phyloP scores from a whole-genome alignment of 75 land plant species.

The Cunninghamia lanceolata region DNA sequence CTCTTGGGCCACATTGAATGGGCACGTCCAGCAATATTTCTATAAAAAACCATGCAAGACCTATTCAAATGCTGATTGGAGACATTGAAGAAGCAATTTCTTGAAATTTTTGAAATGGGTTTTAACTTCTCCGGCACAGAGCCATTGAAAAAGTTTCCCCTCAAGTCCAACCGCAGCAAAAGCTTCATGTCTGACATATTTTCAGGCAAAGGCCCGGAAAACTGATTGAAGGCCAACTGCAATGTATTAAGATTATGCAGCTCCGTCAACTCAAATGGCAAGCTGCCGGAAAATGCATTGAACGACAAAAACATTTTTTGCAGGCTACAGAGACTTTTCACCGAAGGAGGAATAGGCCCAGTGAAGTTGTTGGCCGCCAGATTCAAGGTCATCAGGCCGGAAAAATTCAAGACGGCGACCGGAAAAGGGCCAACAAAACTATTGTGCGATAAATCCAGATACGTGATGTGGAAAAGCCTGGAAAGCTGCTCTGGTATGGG shows the following conservation, averaged over 20 bases:
- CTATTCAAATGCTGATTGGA: constrained; percentile 15
- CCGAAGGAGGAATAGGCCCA: constrained; percentile 13
- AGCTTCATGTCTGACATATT: background rate
- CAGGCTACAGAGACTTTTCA: background rate
- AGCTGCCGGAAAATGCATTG: constrained; percentile 10
- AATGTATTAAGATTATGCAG: constrained; percentile 4
- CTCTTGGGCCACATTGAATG: background rate
- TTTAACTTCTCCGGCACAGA: background rate
- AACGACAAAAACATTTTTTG: background rate
- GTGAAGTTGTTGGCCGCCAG: constrained; percentile 22
- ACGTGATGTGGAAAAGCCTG: background rate
- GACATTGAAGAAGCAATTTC: constrained; percentile 21
- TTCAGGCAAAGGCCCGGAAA: constrained; percentile 19
- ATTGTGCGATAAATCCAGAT: constrained; percentile 16
- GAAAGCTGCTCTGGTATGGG: constrained; percentile 24
- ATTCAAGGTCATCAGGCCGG: constrained; percentile 8
- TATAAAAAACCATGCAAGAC: constrained; percentile 17
- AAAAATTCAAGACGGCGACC: background rate
- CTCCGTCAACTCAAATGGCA: constrained; percentile 12
- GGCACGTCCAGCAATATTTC: background rate
- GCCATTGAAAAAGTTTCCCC: constrained; percentile 20
- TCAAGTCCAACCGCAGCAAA: constrained; percentile 13
- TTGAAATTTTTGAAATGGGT: background rate
- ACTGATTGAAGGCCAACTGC: constrained; percentile 17
- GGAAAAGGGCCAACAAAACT: constrained; percentile 3